A percentile compares a stretch with the other conserved stretches of the same genome.
These are phyloP conservation scores for Picochlorum sp. DNA, from an alignment of 139 green algal genomes.

Conservation along the genomic window DNA sequence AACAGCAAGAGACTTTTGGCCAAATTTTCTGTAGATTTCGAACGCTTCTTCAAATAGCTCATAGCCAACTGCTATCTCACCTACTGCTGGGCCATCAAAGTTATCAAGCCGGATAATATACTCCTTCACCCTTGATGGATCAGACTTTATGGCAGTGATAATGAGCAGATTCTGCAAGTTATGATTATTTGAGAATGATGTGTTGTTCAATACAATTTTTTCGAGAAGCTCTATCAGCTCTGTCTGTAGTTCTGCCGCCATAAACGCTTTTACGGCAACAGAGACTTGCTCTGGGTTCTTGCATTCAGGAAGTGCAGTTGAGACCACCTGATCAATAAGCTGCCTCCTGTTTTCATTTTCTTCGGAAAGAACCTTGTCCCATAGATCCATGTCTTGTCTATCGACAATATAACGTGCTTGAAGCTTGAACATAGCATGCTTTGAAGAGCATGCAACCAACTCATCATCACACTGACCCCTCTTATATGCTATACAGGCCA, in stretches of 20 bases:
- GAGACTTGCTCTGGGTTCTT: slow-evolving; percentile 94
- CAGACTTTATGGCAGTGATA: slow-evolving; percentile 92
- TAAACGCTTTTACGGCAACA: slow-evolving; percentile 97
- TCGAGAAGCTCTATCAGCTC: slow-evolving; percentile 99
- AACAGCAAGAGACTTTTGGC: slow-evolving; percentile 65
- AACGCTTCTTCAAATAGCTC: slow-evolving; percentile 95
- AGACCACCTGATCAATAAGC: slow-evolving; percentile 89
- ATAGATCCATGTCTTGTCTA: slow-evolving; percentile 81
- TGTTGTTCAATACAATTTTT: slow-evolving; percentile 99
- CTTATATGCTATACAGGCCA: slow-evolving; percentile 96
- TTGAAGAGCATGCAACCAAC: slow-evolving; percentile 92
- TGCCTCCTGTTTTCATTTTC: slow-evolving; percentile 75
- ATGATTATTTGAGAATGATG: slow-evolving; percentile 92
- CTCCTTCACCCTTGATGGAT: slow-evolving; percentile 73
- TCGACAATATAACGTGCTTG: slow-evolving; percentile 96
- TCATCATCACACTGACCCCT: slow-evolving; percentile 91
- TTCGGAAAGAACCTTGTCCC: slow-evolving; percentile 81
- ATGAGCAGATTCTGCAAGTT: slow-evolving; percentile 99
- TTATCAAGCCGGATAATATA: slow-evolving; percentile 97
- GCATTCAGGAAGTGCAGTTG: slow-evolving; percentile 92
- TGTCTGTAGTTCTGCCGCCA: slow-evolving; percentile 85
- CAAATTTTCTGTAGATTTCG: slow-evolving; percentile 98
- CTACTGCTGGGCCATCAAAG: slow-evolving; percentile 91
- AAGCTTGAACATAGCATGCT: slow-evolving; percentile 95
- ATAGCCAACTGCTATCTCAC: slow-evolving; percentile 72